phyloP scores from a whole-genome alignment of 768 basidiomycete genomes.

The Mrakia frigida region DNA sequence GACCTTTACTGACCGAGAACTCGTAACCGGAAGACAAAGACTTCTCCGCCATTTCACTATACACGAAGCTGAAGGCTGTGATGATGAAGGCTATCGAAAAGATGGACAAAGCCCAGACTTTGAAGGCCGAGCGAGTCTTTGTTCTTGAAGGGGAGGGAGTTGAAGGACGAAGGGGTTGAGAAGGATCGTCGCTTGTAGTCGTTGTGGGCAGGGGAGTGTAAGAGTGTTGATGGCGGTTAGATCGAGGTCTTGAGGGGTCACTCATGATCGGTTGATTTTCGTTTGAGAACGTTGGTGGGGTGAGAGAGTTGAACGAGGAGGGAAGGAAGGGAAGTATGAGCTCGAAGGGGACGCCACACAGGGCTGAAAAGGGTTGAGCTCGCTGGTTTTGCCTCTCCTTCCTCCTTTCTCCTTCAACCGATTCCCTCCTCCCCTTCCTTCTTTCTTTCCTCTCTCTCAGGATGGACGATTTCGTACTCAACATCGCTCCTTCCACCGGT shows the following conservation, averaged over 20 bases:
- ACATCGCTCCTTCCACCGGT: slow-evolving; percentile 35
- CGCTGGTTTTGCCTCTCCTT: neutral
- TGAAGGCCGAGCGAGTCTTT: too few relatives aligned
- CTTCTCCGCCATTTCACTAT: neutral
- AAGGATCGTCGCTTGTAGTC: neutral
- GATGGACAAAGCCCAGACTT: neutral
- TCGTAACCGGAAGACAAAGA: neutral
- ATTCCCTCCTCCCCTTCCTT: too few relatives aligned
- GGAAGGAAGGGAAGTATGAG: neutral
- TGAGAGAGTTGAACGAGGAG: neutral
- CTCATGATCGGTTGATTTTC: neutral
- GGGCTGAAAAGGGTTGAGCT: neutral
- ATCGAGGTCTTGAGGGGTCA: neutral
- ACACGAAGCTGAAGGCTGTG: neutral
- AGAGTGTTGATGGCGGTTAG: neutral
- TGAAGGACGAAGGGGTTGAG: neutral
- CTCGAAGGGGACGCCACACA: neutral
- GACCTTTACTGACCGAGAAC: neutral
- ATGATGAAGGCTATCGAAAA: neutral
- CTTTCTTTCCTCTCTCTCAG: too few relatives aligned
- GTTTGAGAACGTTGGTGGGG: neutral
- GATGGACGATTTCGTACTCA: slow-evolving; percentile 32
- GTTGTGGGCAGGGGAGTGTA: neutral
- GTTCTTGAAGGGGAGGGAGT: neutral
- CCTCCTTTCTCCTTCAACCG: too few relatives aligned